These are phyloP conservation scores for Schwanniomyces etchellsii DNA, from an alignment of 1,139 yeast genomes.

Conservation along the genomic window DNA sequence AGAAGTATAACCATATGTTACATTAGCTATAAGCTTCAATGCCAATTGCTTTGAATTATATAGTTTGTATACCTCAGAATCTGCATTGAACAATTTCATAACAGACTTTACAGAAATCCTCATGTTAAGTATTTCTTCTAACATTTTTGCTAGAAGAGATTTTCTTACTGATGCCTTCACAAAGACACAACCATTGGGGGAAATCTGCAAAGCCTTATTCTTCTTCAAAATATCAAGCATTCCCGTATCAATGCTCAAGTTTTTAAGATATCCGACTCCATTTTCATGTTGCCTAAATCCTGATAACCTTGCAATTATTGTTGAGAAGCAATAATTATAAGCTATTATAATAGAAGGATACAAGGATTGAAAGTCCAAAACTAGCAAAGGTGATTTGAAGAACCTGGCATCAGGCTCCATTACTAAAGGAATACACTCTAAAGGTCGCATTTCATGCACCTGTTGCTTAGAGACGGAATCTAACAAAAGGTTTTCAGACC, in stretches of 20 bases:
- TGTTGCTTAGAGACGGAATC: slow-evolving; percentile 77
- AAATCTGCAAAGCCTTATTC: slow-evolving; percentile 48
- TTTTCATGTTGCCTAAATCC: slow-evolving; percentile 40
- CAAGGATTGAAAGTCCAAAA: slow-evolving; percentile 86
- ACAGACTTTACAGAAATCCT: slow-evolving; percentile 75
- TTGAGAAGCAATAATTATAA: slow-evolving; percentile 86
- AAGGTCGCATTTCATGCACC: slow-evolving; percentile 78
- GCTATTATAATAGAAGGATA: slow-evolving; percentile 93
- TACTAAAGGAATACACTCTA: slow-evolving; percentile 83
- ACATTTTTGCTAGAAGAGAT: slow-evolving; percentile 77
- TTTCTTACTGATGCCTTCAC: slow-evolving; percentile 61
- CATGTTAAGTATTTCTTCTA: slow-evolving; percentile 74
- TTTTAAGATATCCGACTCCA: slow-evolving; percentile 32
- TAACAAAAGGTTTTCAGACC: slow-evolving; percentile 65
- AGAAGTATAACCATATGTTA: slow-evolving; percentile 91
- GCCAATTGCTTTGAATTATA: slow-evolving; percentile 82
- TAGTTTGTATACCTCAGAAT: slow-evolving; percentile 42
- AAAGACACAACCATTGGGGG: slow-evolving; percentile 87
- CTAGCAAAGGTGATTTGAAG: slow-evolving; percentile 84
- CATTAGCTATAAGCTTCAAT: slow-evolving; percentile 84
- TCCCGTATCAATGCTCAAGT: slow-evolving; percentile 50
- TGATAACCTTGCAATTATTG: slow-evolving; percentile 67
- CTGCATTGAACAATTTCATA: slow-evolving; percentile 49
- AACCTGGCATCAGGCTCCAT: slow-evolving; percentile 87
- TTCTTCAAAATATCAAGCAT: slow-evolving; percentile 47